These are phyloP conservation scores for Rhodotorula sp. DNA, from an alignment of 1,284 basidiomycete species.

Conservation along the genomic window DNA sequence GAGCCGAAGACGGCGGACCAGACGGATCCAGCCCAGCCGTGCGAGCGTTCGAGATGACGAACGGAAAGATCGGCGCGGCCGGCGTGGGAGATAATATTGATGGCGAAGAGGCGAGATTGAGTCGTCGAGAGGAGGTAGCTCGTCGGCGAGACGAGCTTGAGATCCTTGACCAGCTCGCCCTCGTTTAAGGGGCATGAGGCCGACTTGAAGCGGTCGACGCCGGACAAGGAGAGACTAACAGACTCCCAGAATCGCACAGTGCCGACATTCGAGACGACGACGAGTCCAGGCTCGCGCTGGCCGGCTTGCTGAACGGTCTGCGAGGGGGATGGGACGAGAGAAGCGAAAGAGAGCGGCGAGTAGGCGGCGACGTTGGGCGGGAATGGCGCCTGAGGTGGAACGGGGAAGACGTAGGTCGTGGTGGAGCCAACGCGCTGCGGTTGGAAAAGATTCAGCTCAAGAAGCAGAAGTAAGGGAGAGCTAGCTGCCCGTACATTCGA, in stretches of 20 bases:
- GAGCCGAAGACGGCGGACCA: conserved; percentile 38
- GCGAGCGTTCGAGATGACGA: conserved; percentile 46
- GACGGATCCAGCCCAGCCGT: conserved; percentile 43
- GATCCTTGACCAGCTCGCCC: conserved; percentile 48
- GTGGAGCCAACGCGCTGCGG: conserved; percentile 16
- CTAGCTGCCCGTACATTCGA: conserved; percentile 48
- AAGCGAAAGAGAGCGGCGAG: conserved; percentile 41
- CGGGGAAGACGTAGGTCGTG: conserved; percentile 44
- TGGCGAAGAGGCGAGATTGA: conserved; percentile 47
- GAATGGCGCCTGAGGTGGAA: conserved; percentile 48
- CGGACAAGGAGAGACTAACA: conserved; percentile 50
- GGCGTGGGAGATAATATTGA: conserved; percentile 46
- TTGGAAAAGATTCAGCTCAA: not conserved
- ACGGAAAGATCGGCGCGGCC: conserved; percentile 46
- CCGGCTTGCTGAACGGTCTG: conserved; percentile 36
- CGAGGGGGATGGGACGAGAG: conserved; percentile 44
- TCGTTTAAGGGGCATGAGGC: conserved; percentile 44
- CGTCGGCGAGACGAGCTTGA: conserved; percentile 42
- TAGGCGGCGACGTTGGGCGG: conserved; percentile 46
- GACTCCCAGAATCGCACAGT: conserved; percentile 52
- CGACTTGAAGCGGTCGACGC: conserved; percentile 40
- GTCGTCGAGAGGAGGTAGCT: conserved; percentile 48
- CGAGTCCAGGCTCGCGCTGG: conserved; percentile 51
- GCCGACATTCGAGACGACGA: conserved; percentile 50
- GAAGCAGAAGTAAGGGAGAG: not conserved